These are phyloP conservation scores for Penicillium sp. DNA, from an alignment of 2,329 filamentous ascomycete genomes.

Conservation along the genomic window DNA sequence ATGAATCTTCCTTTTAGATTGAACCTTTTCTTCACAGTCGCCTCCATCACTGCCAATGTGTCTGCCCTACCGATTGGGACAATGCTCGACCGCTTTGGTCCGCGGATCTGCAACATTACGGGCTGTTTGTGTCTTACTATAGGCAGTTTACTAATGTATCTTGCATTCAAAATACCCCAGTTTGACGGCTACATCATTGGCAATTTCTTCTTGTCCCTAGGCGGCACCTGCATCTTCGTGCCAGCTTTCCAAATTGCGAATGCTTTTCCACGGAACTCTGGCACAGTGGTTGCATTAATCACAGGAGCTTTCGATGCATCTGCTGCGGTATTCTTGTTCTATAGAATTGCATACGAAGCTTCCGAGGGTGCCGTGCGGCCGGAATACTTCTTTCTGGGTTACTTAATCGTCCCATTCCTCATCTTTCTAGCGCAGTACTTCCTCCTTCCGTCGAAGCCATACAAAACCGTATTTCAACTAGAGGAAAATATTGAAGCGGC, in stretches of 20 bases:
- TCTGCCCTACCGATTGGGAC: conserved; percentile 79
- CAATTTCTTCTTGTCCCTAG: conserved; percentile 71
- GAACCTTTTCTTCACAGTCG: conserved; percentile 89
- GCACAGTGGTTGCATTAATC: conserved; percentile 70
- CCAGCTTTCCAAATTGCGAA: conserved; percentile 80
- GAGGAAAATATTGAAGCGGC: conserved; percentile 62
- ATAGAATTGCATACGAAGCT: conserved; percentile 66
- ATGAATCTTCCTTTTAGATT: conserved; percentile 41
- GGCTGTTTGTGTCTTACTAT: conserved; percentile 63
- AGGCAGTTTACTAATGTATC: conserved; percentile 69
- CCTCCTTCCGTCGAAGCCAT: conserved; percentile 66
- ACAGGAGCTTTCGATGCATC: conserved; percentile 82
- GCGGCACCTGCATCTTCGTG: conserved; percentile 76
- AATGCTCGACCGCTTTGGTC: conserved; percentile 77
- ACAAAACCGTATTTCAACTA: conserved; percentile 75
- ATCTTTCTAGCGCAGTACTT: conserved; percentile 63
- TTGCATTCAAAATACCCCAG: conserved; percentile 54
- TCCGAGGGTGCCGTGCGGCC: conserved; percentile 42
- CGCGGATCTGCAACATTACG: conserved; percentile 69
- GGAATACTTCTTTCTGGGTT: conserved; percentile 65
- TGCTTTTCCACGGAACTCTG: conserved; percentile 70
- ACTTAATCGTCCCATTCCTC: conserved; percentile 64
- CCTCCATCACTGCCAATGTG: conserved; percentile 83
- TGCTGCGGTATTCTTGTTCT: conserved; percentile 71
- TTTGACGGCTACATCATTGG: conserved; percentile 73